These are phyloP conservation scores for Xylaria sp. DNA, from an alignment of 2,329 filamentous ascomycete species.

Conservation along the genomic window DNA sequence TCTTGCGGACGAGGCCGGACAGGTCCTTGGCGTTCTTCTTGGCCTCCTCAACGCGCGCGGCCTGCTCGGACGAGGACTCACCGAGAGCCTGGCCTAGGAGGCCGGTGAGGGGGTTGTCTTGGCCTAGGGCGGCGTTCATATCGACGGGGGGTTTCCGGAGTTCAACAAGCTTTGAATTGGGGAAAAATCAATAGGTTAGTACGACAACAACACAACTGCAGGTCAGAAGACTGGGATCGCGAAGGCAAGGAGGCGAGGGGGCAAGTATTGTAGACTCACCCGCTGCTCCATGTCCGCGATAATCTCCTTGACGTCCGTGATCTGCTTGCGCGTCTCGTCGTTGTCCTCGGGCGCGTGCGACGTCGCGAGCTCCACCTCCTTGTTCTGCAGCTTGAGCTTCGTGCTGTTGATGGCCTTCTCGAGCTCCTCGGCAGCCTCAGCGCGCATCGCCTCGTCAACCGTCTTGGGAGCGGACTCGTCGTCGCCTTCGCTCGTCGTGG, in stretches of 20 bases:
- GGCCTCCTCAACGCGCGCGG: conserved; percentile 75
- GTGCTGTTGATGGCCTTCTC: conserved; percentile 80
- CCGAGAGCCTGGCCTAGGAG: conserved; percentile 73
- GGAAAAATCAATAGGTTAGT: conserved; percentile 34
- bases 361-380: conserved; percentile 73
- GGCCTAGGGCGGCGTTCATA: conserved; percentile 65
- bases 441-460: conserved; percentile 75
- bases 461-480: conserved; percentile 57
- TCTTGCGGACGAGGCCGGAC: conserved; percentile 78
- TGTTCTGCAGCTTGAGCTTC: conserved; percentile 74
- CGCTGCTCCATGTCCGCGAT: conserved; percentile 82
- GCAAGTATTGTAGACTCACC: conserved; percentile 58
- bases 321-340: conserved; percentile 69
- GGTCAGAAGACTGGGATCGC: conserved; percentile 31
- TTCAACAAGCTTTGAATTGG: conserved; percentile 68
- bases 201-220: background rate
- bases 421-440: conserved; percentile 77
- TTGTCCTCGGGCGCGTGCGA: conserved; percentile 74
- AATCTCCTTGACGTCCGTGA: conserved; percentile 81
- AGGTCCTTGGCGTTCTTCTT: conserved; percentile 80
- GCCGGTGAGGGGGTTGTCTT: conserved; percentile 64
- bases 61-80: conserved; percentile 68
- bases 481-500: conserved; percentile 65
- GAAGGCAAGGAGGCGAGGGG: conserved; percentile 43
- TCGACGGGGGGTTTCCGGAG: conserved; percentile 72